Base-by-base conservation (phyloP, 306 rosid genomes). In the Trifolium subterraneum region DNA sequence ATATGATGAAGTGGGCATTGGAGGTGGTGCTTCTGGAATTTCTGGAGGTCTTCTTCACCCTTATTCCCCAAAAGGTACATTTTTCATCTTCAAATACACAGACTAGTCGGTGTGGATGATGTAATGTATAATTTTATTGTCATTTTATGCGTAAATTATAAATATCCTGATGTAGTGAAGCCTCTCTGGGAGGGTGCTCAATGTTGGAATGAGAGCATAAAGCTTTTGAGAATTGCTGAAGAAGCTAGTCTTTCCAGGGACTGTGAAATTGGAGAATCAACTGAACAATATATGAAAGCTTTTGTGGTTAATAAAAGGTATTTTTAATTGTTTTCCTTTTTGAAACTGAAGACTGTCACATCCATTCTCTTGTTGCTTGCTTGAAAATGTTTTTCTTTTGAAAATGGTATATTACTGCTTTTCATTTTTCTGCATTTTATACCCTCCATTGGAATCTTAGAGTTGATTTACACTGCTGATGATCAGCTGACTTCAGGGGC, bases 11-110 rank as follows among this genome's bases (percentile, higher is more conserved):
- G 84, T 83, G 74, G 98, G 98, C 52, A 76, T 91, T 33, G 96
- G 97, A 3, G 98, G 98, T 5, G 98, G 96, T 58, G 98, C 96
- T 65, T 93, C 94, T 63, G 98, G 97, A 51, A 76, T 93, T 47
- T 84, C 98, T 63, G 94, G 97, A 33, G 98, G 98, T 42, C 93
- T 93, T 36, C 88, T 93, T 68, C 98, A 93, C 64, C 98, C 98
- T 77, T 93, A 93, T 83, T 91, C 97, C 50, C 97, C 98, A 6
- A 91, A 93, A 89, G 97, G 95, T 89, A 31, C 7, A 31, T 56
- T 64, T 74, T 48, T 74, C 22, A 50, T 69, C 70, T 74, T 56
- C 13, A 47, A 58, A 9, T 41, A 36, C 13, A 36, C 8, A 36
- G 39, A 36, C 2, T 36, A 36, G 10, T 36, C 10, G 2, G 39